These are phyloP conservation scores for Xylaria curta DNA, from an alignment of 495 filamentous ascomycete species.

Conservation along the genomic window DNA sequence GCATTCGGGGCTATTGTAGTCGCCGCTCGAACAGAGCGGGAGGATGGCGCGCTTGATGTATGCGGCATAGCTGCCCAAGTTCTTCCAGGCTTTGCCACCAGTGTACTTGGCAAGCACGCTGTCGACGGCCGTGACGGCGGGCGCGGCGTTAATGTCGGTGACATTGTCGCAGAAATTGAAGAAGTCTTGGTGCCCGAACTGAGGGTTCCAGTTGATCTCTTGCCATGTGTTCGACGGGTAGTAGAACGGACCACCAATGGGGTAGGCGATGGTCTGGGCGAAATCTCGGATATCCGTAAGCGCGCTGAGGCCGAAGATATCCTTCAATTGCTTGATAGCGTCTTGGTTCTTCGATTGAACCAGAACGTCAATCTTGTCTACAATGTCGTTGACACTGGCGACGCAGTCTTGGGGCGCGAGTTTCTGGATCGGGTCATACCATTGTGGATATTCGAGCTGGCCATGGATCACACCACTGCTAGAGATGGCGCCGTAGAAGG, in stretches of 20 bases:
- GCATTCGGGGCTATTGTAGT: conserved; percentile 46
- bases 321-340: conserved; percentile 43
- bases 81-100: conserved; percentile 49
- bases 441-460: conserved; percentile 40
- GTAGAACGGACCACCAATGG: conserved; percentile 48
- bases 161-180: conserved; percentile 53
- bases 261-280: conserved; percentile 49
- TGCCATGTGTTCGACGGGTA: conserved; percentile 55
- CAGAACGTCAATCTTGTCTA: conserved; percentile 46
- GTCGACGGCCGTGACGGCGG: conserved; percentile 45
- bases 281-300: conserved; percentile 46
- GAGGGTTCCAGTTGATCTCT: conserved; percentile 49
- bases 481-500: conserved; percentile 46
- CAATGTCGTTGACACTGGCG: conserved; percentile 47
- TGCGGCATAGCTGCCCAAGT: conserved; percentile 52
- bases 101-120: conserved; percentile 46
- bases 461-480: conserved; percentile 43
- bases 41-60: conserved; percentile 50
- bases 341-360: conserved; percentile 34
- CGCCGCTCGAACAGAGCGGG: conserved; percentile 45
- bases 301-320: conserved; percentile 44
- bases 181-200: conserved; percentile 42
- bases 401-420: conserved; percentile 49
- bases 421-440: conserved; percentile 50
- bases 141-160: conserved; percentile 47